Evolutionary conservation across 768 basidiomycete species (phyloP).

Genomic region (Amanita thiersii): DNA sequence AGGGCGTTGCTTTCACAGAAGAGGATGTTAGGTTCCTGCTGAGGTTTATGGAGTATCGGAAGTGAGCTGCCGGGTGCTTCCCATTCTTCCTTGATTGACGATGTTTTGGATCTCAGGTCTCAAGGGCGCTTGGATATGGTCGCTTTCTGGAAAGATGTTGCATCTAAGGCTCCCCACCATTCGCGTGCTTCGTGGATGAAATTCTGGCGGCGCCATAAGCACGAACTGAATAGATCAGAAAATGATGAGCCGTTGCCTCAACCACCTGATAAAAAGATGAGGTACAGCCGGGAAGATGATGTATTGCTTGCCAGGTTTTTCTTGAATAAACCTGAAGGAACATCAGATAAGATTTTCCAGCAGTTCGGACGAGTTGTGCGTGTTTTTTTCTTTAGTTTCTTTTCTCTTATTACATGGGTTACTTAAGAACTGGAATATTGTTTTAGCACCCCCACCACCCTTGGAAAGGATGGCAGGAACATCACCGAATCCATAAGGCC

Average conservation of each 20-base stretch:
- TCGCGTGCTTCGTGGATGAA: constrained; percentile 94
- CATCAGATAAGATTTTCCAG: constrained; percentile 80
- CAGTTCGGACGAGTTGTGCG: constrained; percentile 64
- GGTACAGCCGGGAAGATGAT: constrained; percentile 76
- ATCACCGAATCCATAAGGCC: constrained; percentile 80
- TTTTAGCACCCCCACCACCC: constrained; percentile 78
- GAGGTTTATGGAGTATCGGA: constrained; percentile 70
- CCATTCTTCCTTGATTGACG: not conserved
- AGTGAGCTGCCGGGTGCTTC: constrained; percentile 32
- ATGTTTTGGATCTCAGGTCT: constrained; percentile 24
- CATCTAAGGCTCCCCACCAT: constrained; percentile 76
- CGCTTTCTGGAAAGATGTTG: constrained; percentile 73
- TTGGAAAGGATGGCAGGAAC: constrained; percentile 94
- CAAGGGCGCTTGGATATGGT: constrained; percentile 67
- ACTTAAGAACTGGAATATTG: not conserved
- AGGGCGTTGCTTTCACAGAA: constrained; percentile 83
- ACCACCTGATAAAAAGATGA: constrained; percentile 82
- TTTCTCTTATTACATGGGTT: not conserved
- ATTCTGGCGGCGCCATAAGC: constrained; percentile 83
- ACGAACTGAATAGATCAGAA: constrained; percentile 65
- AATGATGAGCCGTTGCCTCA: constrained; percentile 63
- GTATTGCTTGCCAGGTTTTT: constrained; percentile 74
- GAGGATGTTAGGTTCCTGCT: constrained; percentile 76
- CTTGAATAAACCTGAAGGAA: constrained; percentile 64
- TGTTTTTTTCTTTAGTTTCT: constrained; percentile 6